Evolutionary conservation across 768 basidiomycete genomes (phyloP).

Genomic region (Mrakia frigida): DNA sequence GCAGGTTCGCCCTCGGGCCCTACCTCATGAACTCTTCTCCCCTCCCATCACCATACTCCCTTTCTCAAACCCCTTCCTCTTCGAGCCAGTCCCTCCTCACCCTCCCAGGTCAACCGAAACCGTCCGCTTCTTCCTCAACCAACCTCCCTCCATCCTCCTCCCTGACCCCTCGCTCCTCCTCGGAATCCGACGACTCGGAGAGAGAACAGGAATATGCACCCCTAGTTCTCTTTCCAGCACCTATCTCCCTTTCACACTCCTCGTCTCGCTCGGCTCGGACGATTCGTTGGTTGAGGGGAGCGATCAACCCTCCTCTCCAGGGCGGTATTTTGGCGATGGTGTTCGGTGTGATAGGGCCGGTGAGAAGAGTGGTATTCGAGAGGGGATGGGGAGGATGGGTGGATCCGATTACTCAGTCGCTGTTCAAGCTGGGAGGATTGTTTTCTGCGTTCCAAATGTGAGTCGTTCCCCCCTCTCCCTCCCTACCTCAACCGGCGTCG

Average conservation of each 20-base stretch:
- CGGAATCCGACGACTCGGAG: conserved; percentile 9
- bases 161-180: neutral
- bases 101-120: neutral
- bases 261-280: neutral
- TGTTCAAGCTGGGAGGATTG: conserved; percentile 38
- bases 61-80: neutral
- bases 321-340: conserved; percentile 41
- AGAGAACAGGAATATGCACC: conserved; percentile 35
- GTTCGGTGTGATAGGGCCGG: conserved; percentile 39
- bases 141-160: neutral
- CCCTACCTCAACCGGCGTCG: too few species aligned
- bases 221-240: conserved; percentile 25
- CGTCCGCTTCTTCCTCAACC: neutral
- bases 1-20: conserved; percentile 23
- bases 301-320: conserved; percentile 42
- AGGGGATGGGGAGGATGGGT: conserved; percentile 35
- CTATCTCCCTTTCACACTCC: neutral
- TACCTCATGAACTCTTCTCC: conserved; percentile 21
- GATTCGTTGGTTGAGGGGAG: neutral
- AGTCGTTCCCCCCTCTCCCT: conserved; percentile 23
- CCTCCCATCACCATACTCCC: neutral
- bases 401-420: conserved; percentile 35
- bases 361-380: conserved; percentile 38
- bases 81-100: conserved; percentile 13
- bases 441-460: conserved; percentile 43